Conservation (phyloP, 2,329 filamentous ascomycete genomes). For the Calonectria honghensis region DNA sequence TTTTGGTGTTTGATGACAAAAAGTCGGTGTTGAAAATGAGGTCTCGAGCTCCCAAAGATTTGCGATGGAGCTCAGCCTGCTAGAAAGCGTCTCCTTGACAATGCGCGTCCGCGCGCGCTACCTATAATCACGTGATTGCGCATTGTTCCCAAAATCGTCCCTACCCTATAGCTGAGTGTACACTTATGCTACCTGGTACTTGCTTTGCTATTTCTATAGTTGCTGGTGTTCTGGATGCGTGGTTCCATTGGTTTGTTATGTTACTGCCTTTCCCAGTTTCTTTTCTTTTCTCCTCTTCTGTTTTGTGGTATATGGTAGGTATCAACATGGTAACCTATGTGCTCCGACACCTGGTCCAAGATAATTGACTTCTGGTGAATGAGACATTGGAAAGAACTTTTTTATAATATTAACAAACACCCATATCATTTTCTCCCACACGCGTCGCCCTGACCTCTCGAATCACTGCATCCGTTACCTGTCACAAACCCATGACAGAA, state of each 20-base stretch:
- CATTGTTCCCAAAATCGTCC: slow-evolving; percentile 2
- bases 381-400: neutral
- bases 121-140: slow-evolving; percentile 55
- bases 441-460: no score
- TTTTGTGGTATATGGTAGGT: no score
- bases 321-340: no score
- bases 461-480: neutral
- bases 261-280: neutral
- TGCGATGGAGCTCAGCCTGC: slow-evolving; percentile 58
- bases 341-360: rapidly evolving
- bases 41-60: slow-evolving; percentile 58
- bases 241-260: neutral
- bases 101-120: slow-evolving; percentile 54
- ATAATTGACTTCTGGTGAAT: no score
- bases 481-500: neutral
- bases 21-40: slow-evolving; percentile 41
- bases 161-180: slow-evolving; percentile 18
- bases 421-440: neutral
- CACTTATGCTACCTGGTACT: neutral
- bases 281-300: neutral
- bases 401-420: neutral
- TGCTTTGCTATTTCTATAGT: neutral
- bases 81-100: slow-evolving; percentile 51
- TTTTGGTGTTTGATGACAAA: slow-evolving; percentile 31
- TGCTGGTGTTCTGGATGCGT: neutral